Conservation (phyloP, 352 stramenopile genomes). For the Globisporangium radiosum region DNA sequence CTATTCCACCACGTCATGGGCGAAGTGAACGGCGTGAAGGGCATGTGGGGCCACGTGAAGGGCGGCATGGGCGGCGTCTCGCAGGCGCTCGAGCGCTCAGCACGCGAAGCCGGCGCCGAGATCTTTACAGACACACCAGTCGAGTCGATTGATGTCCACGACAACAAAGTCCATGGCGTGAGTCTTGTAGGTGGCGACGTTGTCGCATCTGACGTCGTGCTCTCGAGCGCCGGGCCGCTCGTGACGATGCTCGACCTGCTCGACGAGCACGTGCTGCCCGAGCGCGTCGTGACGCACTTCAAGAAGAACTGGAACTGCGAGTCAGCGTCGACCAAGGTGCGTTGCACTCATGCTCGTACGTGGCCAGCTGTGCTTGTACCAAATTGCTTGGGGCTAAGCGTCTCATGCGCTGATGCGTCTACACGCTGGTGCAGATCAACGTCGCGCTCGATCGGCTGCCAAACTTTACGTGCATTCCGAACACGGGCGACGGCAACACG, state of each 20-base stretch:
- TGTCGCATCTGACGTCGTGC: conserved; percentile 48
- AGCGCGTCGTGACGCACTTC: conserved; percentile 63
- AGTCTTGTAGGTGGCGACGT: conserved; percentile 42
- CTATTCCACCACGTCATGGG: conserved; percentile 91
- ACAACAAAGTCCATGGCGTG: conserved; percentile 49
- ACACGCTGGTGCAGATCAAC: conserved; percentile 67
- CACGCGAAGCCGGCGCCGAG: conserved; percentile 51
- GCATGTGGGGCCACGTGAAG: conserved; percentile 87
- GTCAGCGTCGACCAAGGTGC: conserved; percentile 71
- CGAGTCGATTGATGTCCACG: conserved; percentile 45
- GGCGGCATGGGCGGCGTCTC: conserved; percentile 85
- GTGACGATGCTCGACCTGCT: conserved; percentile 85
- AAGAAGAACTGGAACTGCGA: conserved; percentile 76
- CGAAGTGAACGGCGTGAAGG: conserved; percentile 83
- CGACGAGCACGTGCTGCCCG: conserved; percentile 38
- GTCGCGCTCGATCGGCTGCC: conserved; percentile 75
- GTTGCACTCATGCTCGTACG: background rate
- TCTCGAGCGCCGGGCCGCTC: conserved; percentile 79
- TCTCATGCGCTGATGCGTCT: background rate
- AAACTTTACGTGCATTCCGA: conserved; percentile 80
- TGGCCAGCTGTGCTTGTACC: no score
- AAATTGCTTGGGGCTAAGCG: no score
- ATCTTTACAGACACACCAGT: conserved; percentile 70
- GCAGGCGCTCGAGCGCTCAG: conserved; percentile 56
- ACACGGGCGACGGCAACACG: conserved; percentile 41